Evolutionary conservation across 345 rosid species (phyloP).

Genomic region (Cardiospermum halicacabum): DNA sequence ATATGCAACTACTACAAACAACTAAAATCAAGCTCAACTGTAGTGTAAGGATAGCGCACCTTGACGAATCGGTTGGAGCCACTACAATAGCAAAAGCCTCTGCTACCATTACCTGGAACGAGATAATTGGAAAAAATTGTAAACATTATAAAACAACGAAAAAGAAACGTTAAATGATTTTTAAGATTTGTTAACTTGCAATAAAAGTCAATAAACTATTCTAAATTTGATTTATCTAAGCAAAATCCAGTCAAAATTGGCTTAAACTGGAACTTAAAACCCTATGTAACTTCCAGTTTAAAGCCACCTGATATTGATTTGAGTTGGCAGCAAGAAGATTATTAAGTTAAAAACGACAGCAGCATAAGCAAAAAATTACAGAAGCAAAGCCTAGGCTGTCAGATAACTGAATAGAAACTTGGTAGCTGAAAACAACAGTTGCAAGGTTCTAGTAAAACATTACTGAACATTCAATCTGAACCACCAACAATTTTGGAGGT

Average conservation of each 20-base stretch:
- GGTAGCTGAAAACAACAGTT: too few species aligned
- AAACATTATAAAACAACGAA: background rate
- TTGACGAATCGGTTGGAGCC: conserved; percentile 85
- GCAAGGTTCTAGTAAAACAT: too few species aligned
- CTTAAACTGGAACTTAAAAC: background rate
- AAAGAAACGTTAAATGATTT: background rate
- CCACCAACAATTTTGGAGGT: background rate
- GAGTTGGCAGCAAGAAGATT: background rate
- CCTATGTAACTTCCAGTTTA: background rate
- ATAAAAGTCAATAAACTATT: background rate
- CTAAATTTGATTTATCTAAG: background rate
- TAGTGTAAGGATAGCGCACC: conserved; percentile 29
- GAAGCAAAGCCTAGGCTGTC: too few species aligned
- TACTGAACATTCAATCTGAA: background rate
- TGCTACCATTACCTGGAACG: conserved; percentile 67
- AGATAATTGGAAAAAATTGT: background rate
- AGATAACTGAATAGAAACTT: too few species aligned
- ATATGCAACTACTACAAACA: background rate
- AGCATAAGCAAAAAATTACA: background rate
- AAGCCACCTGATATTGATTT: background rate
- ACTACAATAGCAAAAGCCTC: conserved; percentile 91
- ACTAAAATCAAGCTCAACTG: conserved; percentile 1
- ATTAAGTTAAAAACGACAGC: background rate
- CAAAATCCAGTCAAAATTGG: background rate
- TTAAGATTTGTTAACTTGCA: background rate